Evolutionary conservation across 129 eudicot species (phyloP), one percentile per base, ranked within the genome.

Genomic region (Lonicera japonica): DNA sequence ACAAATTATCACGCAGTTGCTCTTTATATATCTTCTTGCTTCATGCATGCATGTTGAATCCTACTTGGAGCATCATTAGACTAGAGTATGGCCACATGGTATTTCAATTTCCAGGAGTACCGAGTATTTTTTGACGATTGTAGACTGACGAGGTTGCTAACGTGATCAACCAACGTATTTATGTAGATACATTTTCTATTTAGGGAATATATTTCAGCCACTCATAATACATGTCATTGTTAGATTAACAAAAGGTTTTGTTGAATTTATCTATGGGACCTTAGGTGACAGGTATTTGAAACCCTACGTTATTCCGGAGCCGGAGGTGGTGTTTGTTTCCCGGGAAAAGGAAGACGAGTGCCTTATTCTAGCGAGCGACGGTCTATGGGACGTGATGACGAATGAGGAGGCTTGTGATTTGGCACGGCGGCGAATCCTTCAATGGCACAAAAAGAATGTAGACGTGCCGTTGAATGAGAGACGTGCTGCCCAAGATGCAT

Each of bases 331-430:
- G 64, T 61, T 82, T 50, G 74, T 78, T 11, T 75, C 77, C 5
- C 76, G 88, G 34, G 63, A 53, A 8, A 82, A 64, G 68, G 84
- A 82, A 25, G 88, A 82, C 18, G 84, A 75, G 11, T 71, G 81
- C 59, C 84, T 82, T 11, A 68, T 82, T 36, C 68, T 78, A 11
- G 82, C 88, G 10, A 78, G 79, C 22, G 88, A 82, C 55, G 88
- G 88, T 34, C 60, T 82, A 14, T 82, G 88, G 84, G 88, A 82
- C 15, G 88, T 82, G 36, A 47, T 82, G 66, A 71, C 81, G n/a
- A 82, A 78, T 25, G 77, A 82, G 52, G 88, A 82, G 66, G 88
- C 67, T n/a, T 82, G 88, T 54, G 81, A 82, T 54, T 43, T 72
- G 43, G 88, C 88, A 1, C 66, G 88, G 15, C 71, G 71, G 29